A percentile compares a stretch with the other conserved stretches of the same genome.
Conservation (phyloP, 345 rosid genomes). For the Anacardium occidentale region DNA sequence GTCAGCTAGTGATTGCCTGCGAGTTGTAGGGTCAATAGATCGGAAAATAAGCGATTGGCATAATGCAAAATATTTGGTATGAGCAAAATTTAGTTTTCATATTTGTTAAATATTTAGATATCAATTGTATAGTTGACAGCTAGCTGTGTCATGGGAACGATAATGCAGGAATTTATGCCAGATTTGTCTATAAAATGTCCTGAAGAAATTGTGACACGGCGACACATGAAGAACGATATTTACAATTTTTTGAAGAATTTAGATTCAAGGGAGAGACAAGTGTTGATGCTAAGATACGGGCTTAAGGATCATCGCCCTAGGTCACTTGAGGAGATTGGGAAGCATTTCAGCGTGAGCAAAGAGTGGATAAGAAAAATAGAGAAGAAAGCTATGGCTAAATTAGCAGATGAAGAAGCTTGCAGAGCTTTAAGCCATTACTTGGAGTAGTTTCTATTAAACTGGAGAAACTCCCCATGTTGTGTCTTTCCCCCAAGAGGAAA, state of each 20-base stretch:
- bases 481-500: too few species aligned
- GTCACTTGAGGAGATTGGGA: slow-evolving; percentile 81
- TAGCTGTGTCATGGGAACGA: slow-evolving; percentile 1
- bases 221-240: slow-evolving; percentile 53
- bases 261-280: slow-evolving; percentile 67
- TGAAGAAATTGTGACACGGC: slow-evolving; percentile 52
- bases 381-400: slow-evolving; percentile 57
- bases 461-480: neutral
- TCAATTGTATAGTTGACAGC: slow-evolving; percentile 10
- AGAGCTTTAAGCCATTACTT: slow-evolving; percentile 45
- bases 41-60: slow-evolving; percentile 52
- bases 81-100: slow-evolving; percentile 2
- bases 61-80: slow-evolving; percentile 59
- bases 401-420: slow-evolving; percentile 42
- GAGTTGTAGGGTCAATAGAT: slow-evolving; percentile 78
- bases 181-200: slow-evolving; percentile 51
- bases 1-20: slow-evolving; percentile 66
- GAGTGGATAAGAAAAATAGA: slow-evolving; percentile 80
- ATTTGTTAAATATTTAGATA: neutral
- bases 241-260: slow-evolving; percentile 48
- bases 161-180: slow-evolving; percentile 56
- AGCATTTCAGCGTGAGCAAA: slow-evolving; percentile 63
- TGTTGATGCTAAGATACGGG: slow-evolving; percentile 61
- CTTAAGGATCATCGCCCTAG: slow-evolving; percentile 47
- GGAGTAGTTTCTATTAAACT: slow-evolving; percentile 17